phyloP scores from a whole-genome alignment of 805 yeast genomes.

The Nakazawaea ishiwadae region DNA sequence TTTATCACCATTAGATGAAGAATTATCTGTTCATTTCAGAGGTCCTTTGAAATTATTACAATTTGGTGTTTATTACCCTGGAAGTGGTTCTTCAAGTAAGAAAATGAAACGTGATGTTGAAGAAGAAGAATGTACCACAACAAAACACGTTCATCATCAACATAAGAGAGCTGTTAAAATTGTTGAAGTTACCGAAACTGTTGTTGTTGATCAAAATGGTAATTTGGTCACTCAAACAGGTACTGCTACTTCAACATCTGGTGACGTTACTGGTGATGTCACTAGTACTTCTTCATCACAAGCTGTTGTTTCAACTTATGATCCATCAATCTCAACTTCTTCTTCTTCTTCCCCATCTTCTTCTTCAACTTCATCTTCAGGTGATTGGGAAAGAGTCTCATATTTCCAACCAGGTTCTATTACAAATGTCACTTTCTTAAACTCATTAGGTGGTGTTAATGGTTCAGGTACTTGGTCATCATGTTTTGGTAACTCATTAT shows the following conservation, averaged over 20 bases:
- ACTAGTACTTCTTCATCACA: slow-evolving; percentile 25
- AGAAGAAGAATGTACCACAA: slow-evolving; percentile 41
- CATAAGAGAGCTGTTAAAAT: slow-evolving; percentile 59
- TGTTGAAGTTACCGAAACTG: slow-evolving; percentile 76
- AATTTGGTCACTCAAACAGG: slow-evolving; percentile 28
- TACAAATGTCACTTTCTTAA: slow-evolving; percentile 73
- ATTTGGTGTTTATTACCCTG: slow-evolving; percentile 86
- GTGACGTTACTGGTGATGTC: slow-evolving; percentile 18
- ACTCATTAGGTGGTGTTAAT: slow-evolving; percentile 77
- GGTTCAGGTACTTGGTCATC: slow-evolving; percentile 88
- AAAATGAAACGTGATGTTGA: slow-evolving; percentile 27
- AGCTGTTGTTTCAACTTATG: slow-evolving; percentile 20
- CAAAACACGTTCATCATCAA: slow-evolving; percentile 41
- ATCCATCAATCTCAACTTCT: slow-evolving; percentile 16
- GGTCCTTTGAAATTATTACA: slow-evolving; percentile 79
- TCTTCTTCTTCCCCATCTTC: slow-evolving; percentile 26
- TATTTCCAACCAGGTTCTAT: slow-evolving; percentile 73
- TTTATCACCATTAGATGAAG: slow-evolving; percentile 80
- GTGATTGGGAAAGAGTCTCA: slow-evolving; percentile 71
- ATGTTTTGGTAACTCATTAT: slow-evolving; percentile 87
- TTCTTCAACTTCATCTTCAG: slow-evolving; percentile 34
- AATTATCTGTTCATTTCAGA: slow-evolving; percentile 83
- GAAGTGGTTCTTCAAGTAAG: slow-evolving; percentile 26
- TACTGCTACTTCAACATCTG: slow-evolving; percentile 19
- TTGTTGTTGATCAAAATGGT: slow-evolving; percentile 61